Evolutionary conservation across 2,329 filamentous ascomycete species (phyloP), one percentile per base, ranked within the genome.

Genomic region (Bertia moriformis): DNA sequence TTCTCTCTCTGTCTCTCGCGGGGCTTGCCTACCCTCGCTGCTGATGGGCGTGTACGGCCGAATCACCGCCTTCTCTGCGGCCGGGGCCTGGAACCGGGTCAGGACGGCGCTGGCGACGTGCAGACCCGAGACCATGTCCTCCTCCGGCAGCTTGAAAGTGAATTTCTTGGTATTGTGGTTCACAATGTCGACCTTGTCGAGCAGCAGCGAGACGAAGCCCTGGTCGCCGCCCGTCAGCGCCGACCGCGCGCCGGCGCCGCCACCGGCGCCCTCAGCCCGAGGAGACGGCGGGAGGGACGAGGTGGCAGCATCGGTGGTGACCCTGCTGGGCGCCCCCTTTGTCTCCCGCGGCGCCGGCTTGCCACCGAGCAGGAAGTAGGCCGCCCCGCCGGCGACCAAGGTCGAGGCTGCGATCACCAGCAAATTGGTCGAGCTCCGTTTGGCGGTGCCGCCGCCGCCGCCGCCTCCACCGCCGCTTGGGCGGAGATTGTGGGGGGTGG

Each of bases 101-200:
- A 98, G 67, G 49, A 98, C 62, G 36, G 87, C 88, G 71, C 85
- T 94, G 42, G 89, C 78, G 45, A 94, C 66, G 24, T 72, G 62
- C 42, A 98, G 65, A 35, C 91, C 91, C 42, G 84, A 89, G 39
- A 93, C 80, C 61, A 81, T 75, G 56, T 94, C 82, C 45, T 75
- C 69, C 57, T 93, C 83, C 14, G 85, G 84, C 33, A 96, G 76
- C 52, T 80, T 77, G 63, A 98, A 96, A 50, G 83, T 78, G 56
- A 96, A 70, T 51, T 74, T 79, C 77, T 96, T 96, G 51, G 87
- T 93, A 70, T 96, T 96, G 71, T 88, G 83, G 68, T 86, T 95
- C 64, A 95, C 62, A 36, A 68, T 63, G 63, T 93, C 82, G 38
- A 87, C 72, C 41, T 80, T 76, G 41, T 85, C 74, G 41, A 96